phyloP scores from a whole-genome alignment of 176 grass and related monocot genomes.

The Triticum aestivum region IWGSC_CS_RefSeq_v2.1 NC_057811.1:195935643-195936142 shows the following conservation, averaged over 20 bases:
- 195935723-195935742: slow-evolving; percentile 15
- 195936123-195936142: slow-evolving; percentile 45
- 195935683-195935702: background rate
- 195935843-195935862: slow-evolving; percentile 37
- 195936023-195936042: slow-evolving; percentile 35
- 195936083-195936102: slow-evolving; percentile 36
- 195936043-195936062: slow-evolving; percentile 23
- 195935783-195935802: background rate
- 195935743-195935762: slow-evolving; percentile 2
- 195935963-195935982: slow-evolving; percentile 37
- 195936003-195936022: slow-evolving; percentile 26
- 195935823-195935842: background rate
- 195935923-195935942: slow-evolving; percentile 23
- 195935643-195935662: background rate
- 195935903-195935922: slow-evolving; percentile 27
- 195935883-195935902: slow-evolving; percentile 26
- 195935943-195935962: slow-evolving; percentile 28
- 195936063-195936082: slow-evolving; percentile 20
- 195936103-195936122: slow-evolving; percentile 42
- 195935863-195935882: slow-evolving; percentile 42
- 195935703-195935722: background rate
- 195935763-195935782: background rate
- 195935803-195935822: background rate
- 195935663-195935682: background rate
- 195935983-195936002: slow-evolving; percentile 41